These are phyloP conservation scores for Camellia oleifera DNA, from an alignment of 179 eudicot genomes.

Conservation along the genomic window DNA sequence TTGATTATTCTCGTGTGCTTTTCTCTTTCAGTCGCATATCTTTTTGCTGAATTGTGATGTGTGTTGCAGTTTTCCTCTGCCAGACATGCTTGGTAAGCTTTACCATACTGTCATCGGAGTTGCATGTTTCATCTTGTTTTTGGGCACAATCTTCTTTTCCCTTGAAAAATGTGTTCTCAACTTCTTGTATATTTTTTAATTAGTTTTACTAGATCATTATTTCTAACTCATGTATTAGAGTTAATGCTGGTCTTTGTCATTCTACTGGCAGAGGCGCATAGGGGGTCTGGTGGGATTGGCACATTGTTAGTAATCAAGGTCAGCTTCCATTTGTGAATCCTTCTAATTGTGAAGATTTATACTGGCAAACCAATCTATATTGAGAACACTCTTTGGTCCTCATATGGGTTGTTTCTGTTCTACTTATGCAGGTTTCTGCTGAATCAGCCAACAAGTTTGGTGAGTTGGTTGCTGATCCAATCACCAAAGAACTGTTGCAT, in stretches of 20 bases:
- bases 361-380: not conserved
- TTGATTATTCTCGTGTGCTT: slow-evolving; percentile 8
- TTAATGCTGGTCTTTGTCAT: not conserved
- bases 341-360: not conserved
- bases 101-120: not conserved
- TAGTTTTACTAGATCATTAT: not conserved
- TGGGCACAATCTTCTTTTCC: not conserved
- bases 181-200: not conserved
- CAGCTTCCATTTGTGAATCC: slow-evolving; percentile 7
- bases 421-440: slow-evolving; percentile 68
- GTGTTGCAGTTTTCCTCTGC: slow-evolving; percentile 86
- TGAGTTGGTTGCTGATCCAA: slow-evolving; percentile 84
- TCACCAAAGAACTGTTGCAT: slow-evolving; percentile 82
- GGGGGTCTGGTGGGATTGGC: slow-evolving; percentile 79
- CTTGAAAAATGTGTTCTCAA: not conserved
- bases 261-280: slow-evolving; percentile 68
- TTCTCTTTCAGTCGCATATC: slow-evolving; percentile 75
- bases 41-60: slow-evolving; percentile 87
- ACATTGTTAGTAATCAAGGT: slow-evolving; percentile 89
- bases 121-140: slow-evolving; percentile 15
- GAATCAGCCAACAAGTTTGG: slow-evolving; percentile 94
- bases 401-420: not conserved
- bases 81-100: slow-evolving; percentile 78
- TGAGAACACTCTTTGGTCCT: not conserved
- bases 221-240: not conserved